Conservation (phyloP, 768 basidiomycete species). For the Serendipita sp. region DNA sequence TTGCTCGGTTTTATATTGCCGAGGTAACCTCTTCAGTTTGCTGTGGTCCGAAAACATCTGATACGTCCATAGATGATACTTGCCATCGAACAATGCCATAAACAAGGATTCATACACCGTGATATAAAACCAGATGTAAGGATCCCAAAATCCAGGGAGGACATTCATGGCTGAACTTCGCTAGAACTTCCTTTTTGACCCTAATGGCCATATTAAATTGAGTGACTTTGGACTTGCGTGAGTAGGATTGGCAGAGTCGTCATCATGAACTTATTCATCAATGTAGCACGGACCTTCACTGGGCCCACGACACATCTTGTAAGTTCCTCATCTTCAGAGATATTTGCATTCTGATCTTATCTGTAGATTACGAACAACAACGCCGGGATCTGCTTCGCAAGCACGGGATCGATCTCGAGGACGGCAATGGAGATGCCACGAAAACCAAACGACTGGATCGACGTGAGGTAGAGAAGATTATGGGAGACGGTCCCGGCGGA, state of each 20-base stretch:
- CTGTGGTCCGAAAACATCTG: conserved; percentile 11
- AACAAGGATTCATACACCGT: conserved; percentile 90
- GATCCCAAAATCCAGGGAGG: conserved; percentile 7
- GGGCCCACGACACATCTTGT: conserved; percentile 95
- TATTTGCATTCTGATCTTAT: neutral
- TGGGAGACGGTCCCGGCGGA: conserved; percentile 65
- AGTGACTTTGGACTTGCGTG: conserved; percentile 93
- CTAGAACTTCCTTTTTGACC: conserved; percentile 91
- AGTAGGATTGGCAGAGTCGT: conserved; percentile 22
- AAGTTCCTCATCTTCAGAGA: conserved; percentile 15
- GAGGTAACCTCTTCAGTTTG: conserved; percentile 39
- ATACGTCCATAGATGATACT: conserved; percentile 58
- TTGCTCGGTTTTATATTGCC: conserved; percentile 85
- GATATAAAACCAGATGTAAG: conserved; percentile 91
- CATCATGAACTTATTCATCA: neutral
- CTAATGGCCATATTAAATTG: conserved; percentile 82
- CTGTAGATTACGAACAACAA: conserved; percentile 83
- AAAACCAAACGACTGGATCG: conserved; percentile 67
- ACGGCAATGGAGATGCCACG: conserved; percentile 40
- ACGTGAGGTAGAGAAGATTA: conserved; percentile 65
- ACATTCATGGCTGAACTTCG: conserved; percentile 12
- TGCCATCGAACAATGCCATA: conserved; percentile 84
- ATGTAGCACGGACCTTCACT: conserved; percentile 74
- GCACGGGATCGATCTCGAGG: conserved; percentile 90
- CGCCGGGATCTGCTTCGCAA: conserved; percentile 73